phyloP scores from a whole-genome alignment of 495 filamentous ascomycete species.

The Lophiostoma macrostomum region DNA sequence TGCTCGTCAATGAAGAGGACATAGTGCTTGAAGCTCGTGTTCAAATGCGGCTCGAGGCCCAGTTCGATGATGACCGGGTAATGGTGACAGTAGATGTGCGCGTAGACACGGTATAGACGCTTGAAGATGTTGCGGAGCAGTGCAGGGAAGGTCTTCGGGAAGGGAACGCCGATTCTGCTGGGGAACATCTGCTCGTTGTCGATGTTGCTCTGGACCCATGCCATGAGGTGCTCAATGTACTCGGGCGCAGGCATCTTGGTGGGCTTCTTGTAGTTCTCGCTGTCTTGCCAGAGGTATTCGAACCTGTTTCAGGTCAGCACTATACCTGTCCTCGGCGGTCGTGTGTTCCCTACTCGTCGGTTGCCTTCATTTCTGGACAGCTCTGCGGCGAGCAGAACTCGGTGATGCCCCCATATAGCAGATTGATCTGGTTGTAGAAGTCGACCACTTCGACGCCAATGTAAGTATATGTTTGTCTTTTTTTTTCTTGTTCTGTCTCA shows the following conservation, averaged over 20 bases:
- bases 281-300: slow-evolving; percentile 98
- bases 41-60: slow-evolving; percentile 93
- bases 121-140: slow-evolving; percentile 94
- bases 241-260: slow-evolving; percentile 97
- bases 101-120: slow-evolving; percentile 96
- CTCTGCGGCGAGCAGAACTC: slow-evolving; percentile 97
- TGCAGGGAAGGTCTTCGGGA: slow-evolving; percentile 86
- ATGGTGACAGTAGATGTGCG: slow-evolving; percentile 99
- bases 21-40: slow-evolving; percentile 99
- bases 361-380: slow-evolving; percentile 99
- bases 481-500: slow-evolving; percentile 43
- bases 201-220: slow-evolving; percentile 91
- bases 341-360: slow-evolving; percentile 80
- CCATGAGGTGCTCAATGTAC: slow-evolving; percentile 97
- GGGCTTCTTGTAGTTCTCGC: slow-evolving; percentile 84
- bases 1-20: slow-evolving; percentile 96
- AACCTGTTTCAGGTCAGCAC: slow-evolving; percentile 55
- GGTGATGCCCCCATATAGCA: slow-evolving; percentile 96
- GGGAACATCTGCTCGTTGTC: slow-evolving; percentile 95
- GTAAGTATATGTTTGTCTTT: too few relatives aligned
- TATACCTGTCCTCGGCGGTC: background rate
- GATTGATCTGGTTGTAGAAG: slow-evolving; percentile 99
- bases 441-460: slow-evolving; percentile 93
- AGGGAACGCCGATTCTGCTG: slow-evolving; percentile 88
- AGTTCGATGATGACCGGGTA: slow-evolving; percentile 95